Conservation (phyloP, 495 filamentous ascomycete genomes). For the Hypoxylon crocopeplum region DNA sequence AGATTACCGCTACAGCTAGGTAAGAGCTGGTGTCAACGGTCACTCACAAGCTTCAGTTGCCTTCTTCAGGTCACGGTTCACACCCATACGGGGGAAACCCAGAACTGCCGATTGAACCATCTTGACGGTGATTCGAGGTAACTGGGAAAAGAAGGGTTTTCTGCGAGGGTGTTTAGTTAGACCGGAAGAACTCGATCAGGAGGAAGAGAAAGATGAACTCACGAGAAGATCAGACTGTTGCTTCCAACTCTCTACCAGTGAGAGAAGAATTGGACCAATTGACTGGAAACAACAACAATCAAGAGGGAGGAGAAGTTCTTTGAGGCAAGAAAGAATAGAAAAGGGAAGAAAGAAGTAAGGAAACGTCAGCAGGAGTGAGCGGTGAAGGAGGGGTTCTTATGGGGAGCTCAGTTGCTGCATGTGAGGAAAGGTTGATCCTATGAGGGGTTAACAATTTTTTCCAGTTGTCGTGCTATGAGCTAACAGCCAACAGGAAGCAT, state of each 20-base stretch:
- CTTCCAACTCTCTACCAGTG: constrained; percentile 33
- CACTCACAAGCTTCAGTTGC: constrained; percentile 81
- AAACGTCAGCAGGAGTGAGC: constrained; percentile 23
- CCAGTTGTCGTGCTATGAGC: constrained; percentile 34
- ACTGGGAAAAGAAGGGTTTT: constrained; percentile 32
- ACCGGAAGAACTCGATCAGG: neutral
- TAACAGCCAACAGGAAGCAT: constrained; percentile 12
- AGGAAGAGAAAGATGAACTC: constrained; percentile 16
- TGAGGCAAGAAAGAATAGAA: constrained; percentile 1
- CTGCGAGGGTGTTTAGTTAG: constrained; percentile 15
- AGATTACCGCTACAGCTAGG: neutral
- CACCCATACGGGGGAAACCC: constrained; percentile 94
- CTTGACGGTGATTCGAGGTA: constrained; percentile 52
- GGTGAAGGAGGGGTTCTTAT: constrained; percentile 38
- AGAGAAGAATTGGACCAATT: constrained; percentile 21
- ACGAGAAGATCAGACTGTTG: constrained; percentile 36
- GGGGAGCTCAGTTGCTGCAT: constrained; percentile 8
- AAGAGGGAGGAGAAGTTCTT: constrained; percentile 21
- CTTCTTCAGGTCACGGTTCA: constrained; percentile 99
- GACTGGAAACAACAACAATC: constrained; percentile 32
- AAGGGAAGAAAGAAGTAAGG: constrained; percentile 14
- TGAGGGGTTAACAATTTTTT: constrained; percentile 40
- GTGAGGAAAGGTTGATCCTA: too few relatives aligned
- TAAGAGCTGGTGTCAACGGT: neutral
- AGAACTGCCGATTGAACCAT: constrained; percentile 83